Evolutionary conservation across 164 flowering plant genomes (phyloP), one percentile per base, ranked within the genome.

Genomic region (Taxillus chinensis): DNA sequence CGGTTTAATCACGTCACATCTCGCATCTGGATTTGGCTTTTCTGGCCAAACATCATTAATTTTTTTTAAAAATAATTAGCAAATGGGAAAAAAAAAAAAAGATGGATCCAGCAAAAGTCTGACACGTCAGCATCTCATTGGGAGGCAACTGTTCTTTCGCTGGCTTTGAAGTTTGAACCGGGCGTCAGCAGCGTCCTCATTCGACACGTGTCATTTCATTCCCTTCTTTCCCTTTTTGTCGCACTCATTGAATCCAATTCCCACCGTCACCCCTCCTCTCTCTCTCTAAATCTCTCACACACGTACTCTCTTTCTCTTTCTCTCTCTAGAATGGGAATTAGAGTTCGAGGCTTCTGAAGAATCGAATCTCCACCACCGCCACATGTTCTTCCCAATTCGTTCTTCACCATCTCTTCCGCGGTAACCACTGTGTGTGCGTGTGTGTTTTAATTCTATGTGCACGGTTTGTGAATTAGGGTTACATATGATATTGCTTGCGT

Each of bases 341-440:
- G 27, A 0, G 27, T 27, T 27, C 1, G 27, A 27, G 27, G 27
- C 27, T 27, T 27, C 27, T 27, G 27, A 27, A 27, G 27, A 27
- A 27, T 27, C 27, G 27, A 27, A 27, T 27, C 27, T 59, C 15
- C 54, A 17, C 52, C 8, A 38, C 15, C 17, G 50, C 72, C 73
- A 49, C 68, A 61, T 45, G 67, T 64, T 53, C 42, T 5, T 54
- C 39, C 27, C 57, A 8, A 27, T 9, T 15, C 39, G 59, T 60
- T 43, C 46, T 39, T 14, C n/a, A 40, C 48, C 60, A 14, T 55
- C 37, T 48, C 11, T 17, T 37, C 42, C 27, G 41, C 27, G 27
- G 55, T 3, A 16, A 5, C 60, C 65, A 57, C 64, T 69, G 37
- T 67, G 45, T 39, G 12, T 64, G 51, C 41, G n/a, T 64, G 43